Percentiles rank a stretch among this genome's conserved stretches.
phyloP scores from a whole-genome alignment of 306 rosid genomes.

The Dryas octopetala region DNA sequence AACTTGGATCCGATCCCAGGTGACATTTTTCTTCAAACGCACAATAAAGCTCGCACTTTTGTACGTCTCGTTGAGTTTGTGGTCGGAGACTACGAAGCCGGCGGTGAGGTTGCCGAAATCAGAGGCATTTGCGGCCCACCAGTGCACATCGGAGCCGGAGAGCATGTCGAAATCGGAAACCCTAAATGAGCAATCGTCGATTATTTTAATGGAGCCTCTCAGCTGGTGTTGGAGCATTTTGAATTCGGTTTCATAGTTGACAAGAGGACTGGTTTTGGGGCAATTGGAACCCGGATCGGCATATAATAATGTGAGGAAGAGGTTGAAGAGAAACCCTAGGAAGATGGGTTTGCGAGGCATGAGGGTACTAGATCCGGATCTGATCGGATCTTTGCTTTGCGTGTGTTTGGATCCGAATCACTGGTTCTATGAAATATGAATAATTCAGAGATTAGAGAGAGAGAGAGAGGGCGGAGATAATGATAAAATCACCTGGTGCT shows the following conservation, averaged over 20 bases:
- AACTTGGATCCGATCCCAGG: slow-evolving; percentile 74
- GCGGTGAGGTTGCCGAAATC: slow-evolving; percentile 56
- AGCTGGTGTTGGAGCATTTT: slow-evolving; percentile 84
- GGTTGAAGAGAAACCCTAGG: slow-evolving; percentile 29
- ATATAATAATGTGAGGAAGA: slow-evolving; percentile 31
- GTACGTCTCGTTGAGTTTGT: slow-evolving; percentile 54
- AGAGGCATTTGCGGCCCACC: slow-evolving; percentile 60
- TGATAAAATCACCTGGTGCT: slow-evolving; percentile 14
- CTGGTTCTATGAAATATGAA: neutral
- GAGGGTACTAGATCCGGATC: slow-evolving; percentile 44
- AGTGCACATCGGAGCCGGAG: slow-evolving; percentile 67
- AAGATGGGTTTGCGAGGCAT: slow-evolving; percentile 59
- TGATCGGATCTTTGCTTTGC: slow-evolving; percentile 15
- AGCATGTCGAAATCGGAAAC: slow-evolving; percentile 86
- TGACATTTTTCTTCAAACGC: slow-evolving; percentile 46
- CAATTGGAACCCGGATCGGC: slow-evolving; percentile 58
- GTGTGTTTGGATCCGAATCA: slow-evolving; percentile 10
- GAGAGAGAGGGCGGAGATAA: neutral
- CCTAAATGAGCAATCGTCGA: slow-evolving; percentile 78
- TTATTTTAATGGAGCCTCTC: slow-evolving; percentile 55
- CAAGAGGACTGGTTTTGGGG: slow-evolving; percentile 39
- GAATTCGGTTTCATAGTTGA: slow-evolving; percentile 51
- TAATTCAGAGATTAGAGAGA: neutral
- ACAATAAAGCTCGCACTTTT: slow-evolving; percentile 53
- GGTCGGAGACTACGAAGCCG: slow-evolving; percentile 62